Base-by-base conservation (phyloP, 1,139 yeast genomes). In the Hanseniaspora gamundiae region DNA sequence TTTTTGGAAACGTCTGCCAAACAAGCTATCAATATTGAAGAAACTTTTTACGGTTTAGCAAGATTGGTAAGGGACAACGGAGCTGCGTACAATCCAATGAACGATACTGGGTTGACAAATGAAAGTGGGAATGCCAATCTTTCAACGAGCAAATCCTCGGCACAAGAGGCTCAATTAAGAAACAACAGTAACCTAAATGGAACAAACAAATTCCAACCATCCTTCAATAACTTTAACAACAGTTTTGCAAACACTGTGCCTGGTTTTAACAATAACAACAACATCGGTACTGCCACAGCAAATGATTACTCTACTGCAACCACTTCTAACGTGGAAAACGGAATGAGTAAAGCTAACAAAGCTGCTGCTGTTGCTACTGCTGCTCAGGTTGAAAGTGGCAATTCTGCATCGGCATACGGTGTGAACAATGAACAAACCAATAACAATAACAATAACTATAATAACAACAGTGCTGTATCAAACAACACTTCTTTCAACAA, bases 1-100 rank as follows among this genome's bases (percentile, higher is more conserved):
- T 93, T 88, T 59, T 71, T 87, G 56, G 98, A 91, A 65, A 85
- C 97, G 2, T 79, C 91, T 45, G 98, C 98, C 29, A 87, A 91
- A 68, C 88, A 82, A 60, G 78, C 94, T 52, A 78, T 86, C 60
- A 88, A 91, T 56, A 97, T 93, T 44, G 96, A 91, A 61, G 94
- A 86, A 56, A 86, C 94, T 2, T 91, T 93, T 62, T 80, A 72
- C 57, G 81, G 78, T 38, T 68, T 84, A 51, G 93, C 82, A 9
- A 71, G 88, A 51, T 71, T 73, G 41, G 78, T 82, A 46, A 68
- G 80, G 52, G 69, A 71, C 48, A 65, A 55, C 35, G 62, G 63
- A 21, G 62, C 57, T 20, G 47, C 49, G n/a, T 57, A 52, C 47
- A 62, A 58, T 42, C 52, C 51, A 13, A 52, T 30, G 29, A 49